phyloP scores from a whole-genome alignment of 176 grass and related monocot species.

The Zoysia pacifica region DNA sequence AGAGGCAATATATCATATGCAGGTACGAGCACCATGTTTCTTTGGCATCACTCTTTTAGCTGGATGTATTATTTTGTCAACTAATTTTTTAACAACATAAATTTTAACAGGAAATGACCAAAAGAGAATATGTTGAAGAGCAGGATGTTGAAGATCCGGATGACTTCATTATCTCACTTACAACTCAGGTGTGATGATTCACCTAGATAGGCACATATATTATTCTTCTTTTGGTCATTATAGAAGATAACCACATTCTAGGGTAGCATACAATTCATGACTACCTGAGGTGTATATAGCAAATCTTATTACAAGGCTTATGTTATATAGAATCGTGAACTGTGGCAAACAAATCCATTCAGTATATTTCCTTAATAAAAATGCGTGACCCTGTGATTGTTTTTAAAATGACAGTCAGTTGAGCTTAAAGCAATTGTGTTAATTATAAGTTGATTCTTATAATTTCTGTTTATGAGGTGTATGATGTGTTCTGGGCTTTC shows the following conservation, averaged over 20 bases:
- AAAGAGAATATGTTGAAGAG: constrained; percentile 91
- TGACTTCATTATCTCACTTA: constrained; percentile 98
- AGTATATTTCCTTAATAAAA: too few species aligned
- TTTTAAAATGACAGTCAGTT: too few species aligned
- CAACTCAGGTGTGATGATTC: constrained; percentile 61
- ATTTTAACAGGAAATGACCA: constrained; percentile 85
- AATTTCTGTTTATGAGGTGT: neutral
- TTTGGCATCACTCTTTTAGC: constrained; percentile 33
- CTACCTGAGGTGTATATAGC: too few species aligned
- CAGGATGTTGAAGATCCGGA: constrained; percentile 99
- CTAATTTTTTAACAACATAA: constrained; percentile 23
- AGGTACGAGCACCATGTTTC: constrained; percentile 51
- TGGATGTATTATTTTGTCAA: constrained; percentile 33
- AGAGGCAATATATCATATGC: constrained; percentile 93
- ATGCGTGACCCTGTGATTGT: too few species aligned
- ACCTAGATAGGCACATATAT: constrained; percentile 1
- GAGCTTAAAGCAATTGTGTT: neutral
- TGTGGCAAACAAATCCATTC: too few species aligned
- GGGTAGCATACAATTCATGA: neutral
- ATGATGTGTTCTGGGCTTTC: constrained; percentile 16
- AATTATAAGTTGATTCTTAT: constrained; percentile 3
- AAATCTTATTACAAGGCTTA: too few species aligned
- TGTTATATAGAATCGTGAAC: too few species aligned
- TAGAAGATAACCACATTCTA: constrained; percentile 1
- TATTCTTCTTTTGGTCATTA: neutral